Conservation (phyloP, 192 early-diverging fungal species). For the Backusella tuberculispora region DNA sequence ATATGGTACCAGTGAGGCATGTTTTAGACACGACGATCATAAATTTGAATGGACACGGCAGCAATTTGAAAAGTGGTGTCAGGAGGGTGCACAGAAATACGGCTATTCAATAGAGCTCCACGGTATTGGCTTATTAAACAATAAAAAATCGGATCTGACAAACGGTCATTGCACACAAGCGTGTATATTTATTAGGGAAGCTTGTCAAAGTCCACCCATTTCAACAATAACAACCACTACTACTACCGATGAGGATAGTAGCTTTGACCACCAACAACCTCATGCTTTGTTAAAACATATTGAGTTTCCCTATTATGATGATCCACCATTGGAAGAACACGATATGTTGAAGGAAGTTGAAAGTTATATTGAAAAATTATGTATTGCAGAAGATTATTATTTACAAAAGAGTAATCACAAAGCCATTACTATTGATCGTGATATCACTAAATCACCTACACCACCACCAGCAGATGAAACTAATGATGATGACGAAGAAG, state of each 20-base stretch:
- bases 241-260: too few relatives aligned
- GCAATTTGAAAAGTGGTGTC: slow-evolving; percentile 80
- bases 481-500: background rate
- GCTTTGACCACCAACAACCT: background rate
- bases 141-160: slow-evolving; percentile 42
- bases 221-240: background rate
- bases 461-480: background rate
- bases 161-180: slow-evolving; percentile 77
- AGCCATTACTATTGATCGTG: too few relatives aligned
- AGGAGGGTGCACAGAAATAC: slow-evolving; percentile 54
- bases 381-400: background rate
- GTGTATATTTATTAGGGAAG: slow-evolving; percentile 59
- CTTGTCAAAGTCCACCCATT: background rate
- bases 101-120: slow-evolving; percentile 67
- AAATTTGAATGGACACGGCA: slow-evolving; percentile 95
- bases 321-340: slow-evolving; percentile 36
- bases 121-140: slow-evolving; percentile 61
- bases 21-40: slow-evolving; percentile 85
- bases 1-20: slow-evolving; percentile 66
- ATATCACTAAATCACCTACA: background rate
- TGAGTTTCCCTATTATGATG: slow-evolving; percentile 56
- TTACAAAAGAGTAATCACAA: background rate
- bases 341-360: slow-evolving; percentile 46
- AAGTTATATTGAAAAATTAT: slow-evolving; percentile 32
- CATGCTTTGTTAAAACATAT: slow-evolving; percentile 45